Percentiles rank a stretch among this genome's conserved stretches.
phyloP scores from a whole-genome alignment of 192 early-diverging fungal species.

The Coemansia sp. region DNA sequence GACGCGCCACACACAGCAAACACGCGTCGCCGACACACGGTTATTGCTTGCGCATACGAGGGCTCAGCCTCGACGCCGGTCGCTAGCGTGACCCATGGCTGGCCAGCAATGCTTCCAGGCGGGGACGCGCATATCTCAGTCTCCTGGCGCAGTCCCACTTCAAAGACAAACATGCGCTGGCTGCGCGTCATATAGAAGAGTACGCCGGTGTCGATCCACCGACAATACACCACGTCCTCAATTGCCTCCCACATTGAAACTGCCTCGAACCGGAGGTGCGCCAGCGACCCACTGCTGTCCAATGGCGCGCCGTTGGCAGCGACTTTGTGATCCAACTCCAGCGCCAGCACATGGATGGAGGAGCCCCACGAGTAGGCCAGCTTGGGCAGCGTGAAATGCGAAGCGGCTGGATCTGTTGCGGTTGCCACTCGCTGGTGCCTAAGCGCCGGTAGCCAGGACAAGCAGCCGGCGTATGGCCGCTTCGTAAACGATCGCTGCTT shows the following conservation, averaged over 20 bases:
- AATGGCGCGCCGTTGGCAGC: slow-evolving; percentile 40
- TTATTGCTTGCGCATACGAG: slow-evolving; percentile 35
- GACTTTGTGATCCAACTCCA: slow-evolving; percentile 26
- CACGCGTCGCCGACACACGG: slow-evolving; percentile 34
- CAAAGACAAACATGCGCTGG: slow-evolving; percentile 52
- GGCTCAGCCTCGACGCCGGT: slow-evolving; percentile 52
- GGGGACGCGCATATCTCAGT: slow-evolving; percentile 38
- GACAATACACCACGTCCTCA: slow-evolving; percentile 47
- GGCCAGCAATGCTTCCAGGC: slow-evolving; percentile 32
- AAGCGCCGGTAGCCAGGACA: slow-evolving; percentile 46
- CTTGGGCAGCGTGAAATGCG: slow-evolving; percentile 17
- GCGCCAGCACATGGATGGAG: slow-evolving; percentile 13
- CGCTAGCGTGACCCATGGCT: slow-evolving; percentile 49
- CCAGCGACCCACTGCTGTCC: not conserved
- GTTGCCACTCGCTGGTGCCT: slow-evolving; percentile 23
- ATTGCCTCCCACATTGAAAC: slow-evolving; percentile 33
- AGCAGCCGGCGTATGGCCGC: slow-evolving; percentile 43
- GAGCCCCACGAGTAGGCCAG: slow-evolving; percentile 45
- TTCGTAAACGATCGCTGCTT: slow-evolving; percentile 26
- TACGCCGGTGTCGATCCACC: slow-evolving; percentile 39
- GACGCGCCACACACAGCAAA: too few relatives aligned
- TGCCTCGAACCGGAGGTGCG: slow-evolving; percentile 23
- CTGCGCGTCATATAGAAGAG: slow-evolving; percentile 47
- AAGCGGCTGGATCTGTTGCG: slow-evolving; percentile 25
- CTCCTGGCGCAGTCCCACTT: slow-evolving; percentile 27